Conservation (phyloP, 73 alveolate species). For the Chromera velia region DNA sequence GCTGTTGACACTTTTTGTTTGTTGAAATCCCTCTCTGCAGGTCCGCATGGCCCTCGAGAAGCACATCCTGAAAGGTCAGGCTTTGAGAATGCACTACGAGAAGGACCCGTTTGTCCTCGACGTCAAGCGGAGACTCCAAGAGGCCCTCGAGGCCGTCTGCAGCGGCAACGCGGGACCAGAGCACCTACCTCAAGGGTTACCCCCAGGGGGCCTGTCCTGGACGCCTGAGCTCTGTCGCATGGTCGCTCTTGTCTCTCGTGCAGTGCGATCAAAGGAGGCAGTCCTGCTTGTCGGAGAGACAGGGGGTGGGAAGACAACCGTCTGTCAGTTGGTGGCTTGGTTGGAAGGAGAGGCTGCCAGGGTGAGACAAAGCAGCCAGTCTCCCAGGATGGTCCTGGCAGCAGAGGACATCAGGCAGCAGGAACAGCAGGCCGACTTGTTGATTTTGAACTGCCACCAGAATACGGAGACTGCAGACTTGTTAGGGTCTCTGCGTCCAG, state of each 20-base stretch:
- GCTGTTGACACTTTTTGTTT: too few relatives aligned
- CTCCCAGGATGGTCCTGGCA: not conserved
- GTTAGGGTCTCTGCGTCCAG: constrained; percentile 79
- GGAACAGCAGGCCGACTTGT: constrained; percentile 52
- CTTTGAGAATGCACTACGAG: not conserved
- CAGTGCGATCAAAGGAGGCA: constrained; percentile 88
- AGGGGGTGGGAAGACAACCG: constrained; percentile 97
- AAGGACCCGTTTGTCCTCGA: constrained; percentile 11
- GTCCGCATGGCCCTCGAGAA: constrained; percentile 28
- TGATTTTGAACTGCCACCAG: constrained; percentile 91
- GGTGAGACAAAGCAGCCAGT: not conserved
- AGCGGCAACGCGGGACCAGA: constrained; percentile 10
- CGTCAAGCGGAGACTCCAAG: not conserved
- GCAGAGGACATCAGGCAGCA: not conserved
- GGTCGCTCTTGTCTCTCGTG: constrained; percentile 86
- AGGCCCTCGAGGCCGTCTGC: not conserved
- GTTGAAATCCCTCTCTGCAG: too few relatives aligned
- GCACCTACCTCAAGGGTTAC: not conserved
- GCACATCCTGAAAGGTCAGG: not conserved
- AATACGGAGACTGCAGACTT: constrained; percentile 96
- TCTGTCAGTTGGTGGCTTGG: constrained; percentile 68
- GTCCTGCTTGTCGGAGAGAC: constrained; percentile 96
- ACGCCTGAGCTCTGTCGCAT: constrained; percentile 80
- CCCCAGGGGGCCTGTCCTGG: constrained; percentile 25
- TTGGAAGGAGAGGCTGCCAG: not conserved